Conservation (phyloP, 2,329 filamentous ascomycete species). For the Coniochaeta prunicola region DNA sequence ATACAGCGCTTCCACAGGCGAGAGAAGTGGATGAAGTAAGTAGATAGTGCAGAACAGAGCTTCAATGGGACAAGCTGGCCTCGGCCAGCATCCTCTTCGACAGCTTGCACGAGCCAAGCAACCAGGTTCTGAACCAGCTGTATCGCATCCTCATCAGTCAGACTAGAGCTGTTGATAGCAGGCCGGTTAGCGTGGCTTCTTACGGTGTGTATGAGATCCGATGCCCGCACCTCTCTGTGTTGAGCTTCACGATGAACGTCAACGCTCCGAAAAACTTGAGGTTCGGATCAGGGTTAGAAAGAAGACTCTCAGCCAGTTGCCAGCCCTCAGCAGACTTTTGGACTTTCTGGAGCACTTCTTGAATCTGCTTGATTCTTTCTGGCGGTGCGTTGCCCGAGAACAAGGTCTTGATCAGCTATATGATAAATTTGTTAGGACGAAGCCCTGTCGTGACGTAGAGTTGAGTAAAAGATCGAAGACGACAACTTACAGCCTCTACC, state of each 20-base stretch:
- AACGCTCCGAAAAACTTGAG: constrained; percentile 89
- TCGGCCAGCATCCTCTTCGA: constrained; percentile 33
- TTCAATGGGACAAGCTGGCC: constrained; percentile 59
- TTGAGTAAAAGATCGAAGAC: no score
- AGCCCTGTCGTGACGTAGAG: no score
- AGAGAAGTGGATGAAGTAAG: constrained; percentile 67
- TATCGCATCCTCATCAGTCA: constrained; percentile 50
- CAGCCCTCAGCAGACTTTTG: constrained; percentile 79
- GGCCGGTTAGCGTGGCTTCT: constrained; percentile 6
- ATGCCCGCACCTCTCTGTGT: constrained; percentile 68
- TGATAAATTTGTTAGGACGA: no score
- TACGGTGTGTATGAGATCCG: background rate
- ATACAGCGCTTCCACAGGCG: constrained; percentile 60
- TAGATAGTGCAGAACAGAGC: constrained; percentile 68
- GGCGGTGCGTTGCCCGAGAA: constrained; percentile 45
- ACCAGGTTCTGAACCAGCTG: constrained; percentile 55
- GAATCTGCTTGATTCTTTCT: constrained; percentile 42
- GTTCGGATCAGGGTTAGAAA: constrained; percentile 58
- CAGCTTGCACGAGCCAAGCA: constrained; percentile 51
- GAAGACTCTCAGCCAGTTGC: constrained; percentile 72
- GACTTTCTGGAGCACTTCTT: constrained; percentile 69
- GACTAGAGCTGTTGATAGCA: constrained; percentile 28
- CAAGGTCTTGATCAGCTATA: constrained; percentile 41
- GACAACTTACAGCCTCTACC: constrained; percentile 26
- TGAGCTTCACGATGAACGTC: constrained; percentile 90